Conservation (phyloP, 2,329 filamentous ascomycete genomes). For the Paracamarosporium sp. region DNA sequence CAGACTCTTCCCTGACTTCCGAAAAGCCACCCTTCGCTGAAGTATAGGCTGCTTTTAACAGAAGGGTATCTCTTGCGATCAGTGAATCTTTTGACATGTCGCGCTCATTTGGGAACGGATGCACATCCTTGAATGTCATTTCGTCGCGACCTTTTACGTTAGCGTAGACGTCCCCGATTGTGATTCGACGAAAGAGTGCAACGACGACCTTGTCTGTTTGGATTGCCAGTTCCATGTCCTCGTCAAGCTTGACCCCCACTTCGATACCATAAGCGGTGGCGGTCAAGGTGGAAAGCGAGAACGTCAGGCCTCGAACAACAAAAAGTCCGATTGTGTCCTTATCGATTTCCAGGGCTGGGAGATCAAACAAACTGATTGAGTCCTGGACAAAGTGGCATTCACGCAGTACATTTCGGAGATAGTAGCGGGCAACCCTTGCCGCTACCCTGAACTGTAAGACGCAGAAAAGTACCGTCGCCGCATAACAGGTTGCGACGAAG, state of each 20-base stretch:
- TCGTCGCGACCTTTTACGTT: conserved; percentile 63
- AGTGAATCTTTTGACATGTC: conserved; percentile 49
- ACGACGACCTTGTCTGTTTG: conserved; percentile 58
- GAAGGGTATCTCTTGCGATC: conserved; percentile 53
- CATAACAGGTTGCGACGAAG: conserved; percentile 53
- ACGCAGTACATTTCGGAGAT: conserved; percentile 47
- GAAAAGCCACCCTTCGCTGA: conserved; percentile 12
- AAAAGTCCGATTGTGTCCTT: conserved; percentile 61
- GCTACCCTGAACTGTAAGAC: conserved; percentile 55
- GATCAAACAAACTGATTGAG: conserved; percentile 57
- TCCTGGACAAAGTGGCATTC: conserved; percentile 60
- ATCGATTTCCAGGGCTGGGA: conserved; percentile 62
- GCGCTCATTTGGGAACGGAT: conserved; percentile 32
- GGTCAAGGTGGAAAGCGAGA: conserved; percentile 58
- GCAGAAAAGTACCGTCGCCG: conserved; percentile 50
- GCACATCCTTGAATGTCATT: conserved; percentile 56
- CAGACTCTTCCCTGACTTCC: conserved; percentile 32
- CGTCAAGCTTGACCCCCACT: conserved; percentile 59
- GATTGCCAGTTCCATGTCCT: conserved; percentile 62
- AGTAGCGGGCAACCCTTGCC: conserved; percentile 45
- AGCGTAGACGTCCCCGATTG: conserved; percentile 61
- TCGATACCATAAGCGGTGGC: conserved; percentile 61
- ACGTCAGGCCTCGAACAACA: conserved; percentile 59
- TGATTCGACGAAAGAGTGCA: conserved; percentile 56
- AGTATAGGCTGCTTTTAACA: conserved; percentile 52